Evolutionary conservation across 1,284 basidiomycete genomes (phyloP), one percentile per base, ranked within the genome.

Genomic region (Ustilago crameri): DNA sequence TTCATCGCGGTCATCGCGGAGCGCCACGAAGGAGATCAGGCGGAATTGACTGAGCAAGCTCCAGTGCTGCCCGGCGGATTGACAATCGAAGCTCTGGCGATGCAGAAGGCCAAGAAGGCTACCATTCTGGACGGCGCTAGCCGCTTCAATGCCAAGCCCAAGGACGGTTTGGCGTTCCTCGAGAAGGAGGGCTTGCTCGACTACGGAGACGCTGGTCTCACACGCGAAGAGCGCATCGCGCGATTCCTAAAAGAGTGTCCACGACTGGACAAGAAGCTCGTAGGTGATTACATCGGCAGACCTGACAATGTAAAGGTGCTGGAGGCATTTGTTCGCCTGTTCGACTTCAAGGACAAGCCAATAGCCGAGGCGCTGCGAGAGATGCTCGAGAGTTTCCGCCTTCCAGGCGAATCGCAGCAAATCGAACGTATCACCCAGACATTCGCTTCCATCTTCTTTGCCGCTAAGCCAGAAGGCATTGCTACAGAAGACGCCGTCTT

Each of bases 331-430:
- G 89, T 99, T 76, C 87, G 87, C 17, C 85, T 94, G 34, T 95
- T 98, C 81, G 91, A 98, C 83, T 98, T 98, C 85, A 88, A 89
- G 77, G 88, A 90, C 74, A 95, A 95, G 91, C 88, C 91, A 10
- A 88, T 97, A 66, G 93, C 93, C 14, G 95, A 99, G 69, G 95
- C 94, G 3, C 89, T 99, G 89, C 88, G 96, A 37, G 94, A 97
- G 82, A 85, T 98, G 68, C 87, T 98, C 7, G 96, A 98, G 83
- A 88, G 91, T 5, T 97, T 99, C 87, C 89, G 96, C 54, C 86
- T 99, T 44, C 96, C 96, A 0, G 96, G 96, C 55, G 96, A 99
- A 83, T 84, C 93, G 12, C 94, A 97, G 82, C 96, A 97, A 66
- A 99, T 99, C 68, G 86, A 88, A 22, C 89, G 95, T 8, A 97